phyloP scores from a whole-genome alignment of 495 filamentous ascomycete genomes.

The Daldinia decipiens region DNA sequence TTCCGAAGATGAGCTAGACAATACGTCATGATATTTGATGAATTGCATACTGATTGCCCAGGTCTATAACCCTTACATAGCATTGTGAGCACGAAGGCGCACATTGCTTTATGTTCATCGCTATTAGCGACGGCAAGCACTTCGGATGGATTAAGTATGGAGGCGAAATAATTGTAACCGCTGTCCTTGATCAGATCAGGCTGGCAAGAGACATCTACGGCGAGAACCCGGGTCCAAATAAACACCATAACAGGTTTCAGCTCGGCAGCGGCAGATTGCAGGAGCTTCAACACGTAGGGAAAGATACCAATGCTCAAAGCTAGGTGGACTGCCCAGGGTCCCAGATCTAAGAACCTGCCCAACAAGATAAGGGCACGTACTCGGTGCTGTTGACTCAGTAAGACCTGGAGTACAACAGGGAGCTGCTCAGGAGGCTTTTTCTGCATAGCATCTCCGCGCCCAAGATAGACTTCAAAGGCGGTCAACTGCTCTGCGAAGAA shows the following conservation, averaged over 20 bases:
- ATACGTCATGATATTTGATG: conserved; percentile 84
- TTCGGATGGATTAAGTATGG: conserved; percentile 83
- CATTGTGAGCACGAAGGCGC: conserved; percentile 95
- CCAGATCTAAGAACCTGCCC: conserved; percentile 92
- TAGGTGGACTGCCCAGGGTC: conserved; percentile 96
- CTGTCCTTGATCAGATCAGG: conserved; percentile 94
- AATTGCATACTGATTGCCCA: conserved; percentile 87
- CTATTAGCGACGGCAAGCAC: conserved; percentile 84
- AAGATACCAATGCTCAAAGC: conserved; percentile 98
- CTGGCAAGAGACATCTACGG: conserved; percentile 93
- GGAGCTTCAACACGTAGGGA: conserved; percentile 93
- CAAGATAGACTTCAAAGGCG: conserved; percentile 97
- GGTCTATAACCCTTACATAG: conserved; percentile 93
- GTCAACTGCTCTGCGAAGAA: conserved; percentile 98
- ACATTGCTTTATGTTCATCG: conserved; percentile 97
- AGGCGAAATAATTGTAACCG: conserved; percentile 95
- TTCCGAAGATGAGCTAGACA: conserved; percentile 85
- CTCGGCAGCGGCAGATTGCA: conserved; percentile 94
- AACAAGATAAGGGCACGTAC: conserved; percentile 92
- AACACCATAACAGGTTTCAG: conserved; percentile 99
- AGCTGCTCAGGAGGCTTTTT: conserved; percentile 92
- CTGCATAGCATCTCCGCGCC: conserved; percentile 79
- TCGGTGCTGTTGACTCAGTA: conserved; percentile 93
- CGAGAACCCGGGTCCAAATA: conserved; percentile 97
- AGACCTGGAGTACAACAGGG: conserved; percentile 93